Base-by-base conservation (phyloP, 345 rosid species). In the Trapa bicornis region DNA sequence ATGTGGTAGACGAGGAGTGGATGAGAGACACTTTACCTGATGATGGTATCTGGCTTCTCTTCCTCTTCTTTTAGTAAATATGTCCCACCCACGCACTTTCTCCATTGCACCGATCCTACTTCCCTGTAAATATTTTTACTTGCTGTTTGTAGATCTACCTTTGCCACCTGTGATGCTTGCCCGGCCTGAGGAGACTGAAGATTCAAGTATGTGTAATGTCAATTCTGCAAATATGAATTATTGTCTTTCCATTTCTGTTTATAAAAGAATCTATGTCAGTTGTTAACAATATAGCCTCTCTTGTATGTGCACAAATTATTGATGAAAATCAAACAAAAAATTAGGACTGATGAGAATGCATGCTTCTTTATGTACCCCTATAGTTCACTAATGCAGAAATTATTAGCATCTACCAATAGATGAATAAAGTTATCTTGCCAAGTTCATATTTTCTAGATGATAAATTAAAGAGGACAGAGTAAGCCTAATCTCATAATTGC, bases 1-100 rank as follows among this genome's bases (percentile, higher is more conserved):
- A 94, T 75, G 76, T 91, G 37, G 87, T 91, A 72, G 99, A 94
- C 53, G 97, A 91, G 69, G 97, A 94, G 68, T 94, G 99, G 97
- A 87, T 89, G 99, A 78, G 89, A 64, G 96, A 91, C 77, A 88
- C 97, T 73, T 77, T 94, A 32, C 97, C 97, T 68, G 81, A 82
- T 75, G 99, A 94, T 65, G 95, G 99, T 94, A 82, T 67, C 29
- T 7, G 41, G 29, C 60, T 61, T 17, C 41, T 36, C 54, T 70
- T 10, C 45, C 41, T 53, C 37, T 14, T 61, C 53, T 22, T 22
- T 22, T 47, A 61, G 1, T 37, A 53, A 42, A 37, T 58, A 35
- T 12, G 29, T 22, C 66, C 63, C 47, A 37, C 10, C 39, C 5
- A 32, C 48, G 15, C 33, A 0, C 53, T 67, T 22, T 45, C 48